Conservation (phyloP, 2,329 filamentous ascomycete species). For the Stachybotrys chlorohalonatus region DNA sequence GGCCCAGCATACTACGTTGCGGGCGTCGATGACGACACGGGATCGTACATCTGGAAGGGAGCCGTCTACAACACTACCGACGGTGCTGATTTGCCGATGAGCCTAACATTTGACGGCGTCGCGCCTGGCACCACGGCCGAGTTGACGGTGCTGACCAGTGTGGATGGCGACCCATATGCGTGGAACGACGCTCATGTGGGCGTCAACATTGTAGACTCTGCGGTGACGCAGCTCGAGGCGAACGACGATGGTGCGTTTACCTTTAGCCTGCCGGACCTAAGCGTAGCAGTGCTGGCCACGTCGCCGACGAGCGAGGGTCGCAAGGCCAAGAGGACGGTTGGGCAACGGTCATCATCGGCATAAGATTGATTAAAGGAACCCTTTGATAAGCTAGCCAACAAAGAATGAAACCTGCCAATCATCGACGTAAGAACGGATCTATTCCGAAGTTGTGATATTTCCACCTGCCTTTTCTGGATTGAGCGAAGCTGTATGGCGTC, state of each 20-base stretch:
- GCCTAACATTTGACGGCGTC: constrained; percentile 34
- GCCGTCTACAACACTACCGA: constrained; percentile 44
- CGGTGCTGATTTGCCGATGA: constrained; percentile 32
- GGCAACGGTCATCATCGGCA: not conserved
- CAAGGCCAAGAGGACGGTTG: not conserved
- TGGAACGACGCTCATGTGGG: constrained; percentile 34
- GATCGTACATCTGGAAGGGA: constrained; percentile 38
- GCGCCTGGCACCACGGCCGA: constrained; percentile 26
- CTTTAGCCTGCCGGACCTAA: constrained; percentile 44
- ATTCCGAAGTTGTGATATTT: not conserved
- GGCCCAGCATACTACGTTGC: constrained; percentile 17
- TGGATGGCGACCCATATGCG: constrained; percentile 27
- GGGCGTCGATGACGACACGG: not conserved
- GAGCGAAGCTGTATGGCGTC: not conserved
- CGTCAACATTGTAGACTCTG: constrained; percentile 39
- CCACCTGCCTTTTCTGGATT: not conserved
- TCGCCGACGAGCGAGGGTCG: not conserved
- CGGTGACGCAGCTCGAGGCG: constrained; percentile 27
- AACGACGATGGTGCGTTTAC: constrained; percentile 36
- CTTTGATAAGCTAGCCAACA: too few relatives aligned
- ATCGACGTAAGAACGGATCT: not conserved
- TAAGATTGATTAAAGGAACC: not conserved
- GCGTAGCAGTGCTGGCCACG: constrained; percentile 46
- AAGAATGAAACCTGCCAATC: too few relatives aligned
- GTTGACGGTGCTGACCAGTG: constrained; percentile 36